Conservation (phyloP, 257 asterid genomes). For the Rauvolfia tetraphylla region DNA sequence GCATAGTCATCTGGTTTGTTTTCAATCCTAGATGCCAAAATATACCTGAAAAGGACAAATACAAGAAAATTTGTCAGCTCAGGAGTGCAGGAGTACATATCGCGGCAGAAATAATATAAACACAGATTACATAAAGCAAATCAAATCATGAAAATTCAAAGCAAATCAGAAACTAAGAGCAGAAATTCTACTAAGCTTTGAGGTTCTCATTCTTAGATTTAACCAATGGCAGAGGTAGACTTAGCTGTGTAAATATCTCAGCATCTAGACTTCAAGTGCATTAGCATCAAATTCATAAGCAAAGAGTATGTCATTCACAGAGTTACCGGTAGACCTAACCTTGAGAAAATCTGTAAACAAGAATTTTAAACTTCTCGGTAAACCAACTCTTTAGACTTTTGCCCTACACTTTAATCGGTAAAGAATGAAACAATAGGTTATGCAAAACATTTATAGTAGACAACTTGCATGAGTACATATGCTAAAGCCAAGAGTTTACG, state of each 20-base stretch:
- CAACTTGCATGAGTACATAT: background rate
- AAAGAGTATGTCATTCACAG: background rate
- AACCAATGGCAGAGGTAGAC: no score
- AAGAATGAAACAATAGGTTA: background rate
- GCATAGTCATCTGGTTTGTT: slow-evolving; percentile 75
- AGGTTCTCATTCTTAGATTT: background rate
- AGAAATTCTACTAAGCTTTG: background rate
- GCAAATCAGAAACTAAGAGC: background rate
- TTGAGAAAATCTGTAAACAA: no score
- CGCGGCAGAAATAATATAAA: background rate
- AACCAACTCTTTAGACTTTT: background rate
- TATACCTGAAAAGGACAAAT: slow-evolving; percentile 53
- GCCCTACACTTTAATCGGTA: background rate
- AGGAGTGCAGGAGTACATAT: background rate
- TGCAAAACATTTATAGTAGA: background rate
- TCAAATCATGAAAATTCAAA: background rate
- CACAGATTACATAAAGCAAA: background rate
- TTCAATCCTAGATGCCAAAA: slow-evolving; percentile 69
- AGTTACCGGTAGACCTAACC: background rate
- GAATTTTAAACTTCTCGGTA: no score
- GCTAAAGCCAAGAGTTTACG: background rate
- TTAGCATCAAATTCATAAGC: background rate
- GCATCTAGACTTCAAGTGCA: background rate
- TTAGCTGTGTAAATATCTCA: no score
- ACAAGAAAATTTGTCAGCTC: background rate